Evolutionary conservation across 768 basidiomycete species (phyloP), one percentile per base, ranked within the genome.

Genomic region (Sistotremastrum suecicum): DNA sequence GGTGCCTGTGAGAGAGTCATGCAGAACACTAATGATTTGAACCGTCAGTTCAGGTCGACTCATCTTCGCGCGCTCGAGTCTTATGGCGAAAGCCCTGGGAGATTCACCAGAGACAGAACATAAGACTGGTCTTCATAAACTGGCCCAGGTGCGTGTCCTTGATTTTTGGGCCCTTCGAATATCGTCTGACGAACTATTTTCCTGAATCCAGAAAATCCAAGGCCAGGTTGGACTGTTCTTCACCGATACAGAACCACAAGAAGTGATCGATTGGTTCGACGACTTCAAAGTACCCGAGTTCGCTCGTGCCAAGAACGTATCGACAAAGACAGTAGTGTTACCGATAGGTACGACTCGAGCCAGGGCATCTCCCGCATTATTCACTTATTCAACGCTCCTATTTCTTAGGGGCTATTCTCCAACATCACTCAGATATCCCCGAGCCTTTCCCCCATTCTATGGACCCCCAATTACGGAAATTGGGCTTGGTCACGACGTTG

Each of bases 41-140:
- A 42, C 7, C 34, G 28, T 38, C 53, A 8, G 4, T 11, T 6
- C 48, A 90, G 88, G 51, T 78, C 78, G 90, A 54, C 77, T 94
- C 64, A 92, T 90, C 62, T 88, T 92, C 66, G 87, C 84, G 10
- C 72, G 79, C 56, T 75, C 76, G 39, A 77, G 81, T 7, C 88
- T 99, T 30, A 94, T 99, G 87, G 87, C 89, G 29, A 97, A 94
- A 61, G 94, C 90, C 37, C 71, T 99, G 10, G 95, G 95, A 3
- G 75, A 77, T 37, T 84, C 88, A 5, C 71, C 74, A 37, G 92
- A 86, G 60, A 83, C 85, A 51, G 95, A 98, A 64, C 80, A 90
- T 61, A 72, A 74, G 43, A 62, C 69, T 49, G 91, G 89, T 4
- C 61, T 95, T 40, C 72, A 80, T 54, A 77, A 83, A 60, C 72